phyloP scores from a whole-genome alignment of 306 rosid species.

The Trifolium pratense region DNA sequence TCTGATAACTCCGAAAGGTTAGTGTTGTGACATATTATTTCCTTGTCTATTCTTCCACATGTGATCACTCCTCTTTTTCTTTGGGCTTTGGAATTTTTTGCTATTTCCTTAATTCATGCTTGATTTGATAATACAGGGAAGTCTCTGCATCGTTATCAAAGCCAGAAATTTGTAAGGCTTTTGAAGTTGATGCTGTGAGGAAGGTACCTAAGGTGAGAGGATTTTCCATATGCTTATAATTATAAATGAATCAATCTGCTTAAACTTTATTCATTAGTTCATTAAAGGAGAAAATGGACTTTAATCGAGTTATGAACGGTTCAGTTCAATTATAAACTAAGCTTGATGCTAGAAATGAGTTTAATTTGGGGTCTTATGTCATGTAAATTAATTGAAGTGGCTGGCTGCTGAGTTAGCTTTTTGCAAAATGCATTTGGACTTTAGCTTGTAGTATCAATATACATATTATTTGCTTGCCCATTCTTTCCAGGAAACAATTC shows the following conservation, averaged over 20 bases:
- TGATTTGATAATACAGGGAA: conserved; percentile 56
- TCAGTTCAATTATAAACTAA: neutral
- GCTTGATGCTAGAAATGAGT: neutral
- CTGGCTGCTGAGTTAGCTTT: neutral
- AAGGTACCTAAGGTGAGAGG: conserved; percentile 43
- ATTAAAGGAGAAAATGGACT: neutral
- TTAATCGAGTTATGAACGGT: neutral
- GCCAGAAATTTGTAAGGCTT: conserved; percentile 46
- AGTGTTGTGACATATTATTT: too few relatives aligned
- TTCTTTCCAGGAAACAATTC: conserved; percentile 46
- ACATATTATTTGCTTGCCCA: conserved; percentile 10
- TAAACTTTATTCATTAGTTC: neutral
- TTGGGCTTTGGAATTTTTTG: conserved; percentile 3
- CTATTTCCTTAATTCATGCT: conserved; percentile 17
- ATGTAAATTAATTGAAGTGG: neutral
- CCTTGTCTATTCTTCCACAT: too few relatives aligned
- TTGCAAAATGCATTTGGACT: neutral
- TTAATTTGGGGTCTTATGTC: neutral
- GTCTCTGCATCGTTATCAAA: conserved; percentile 52
- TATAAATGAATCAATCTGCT: conserved; percentile 12
- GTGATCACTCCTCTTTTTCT: too few relatives aligned
- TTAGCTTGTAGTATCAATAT: conserved; percentile 8
- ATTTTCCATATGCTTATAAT: neutral
- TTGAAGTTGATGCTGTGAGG: conserved; percentile 50
- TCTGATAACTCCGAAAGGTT: conserved; percentile 64